These are phyloP conservation scores for Rutidosis leptorrhynchoides DNA, from an alignment of 129 eudicot genomes.

Conservation along the genomic window DNA sequence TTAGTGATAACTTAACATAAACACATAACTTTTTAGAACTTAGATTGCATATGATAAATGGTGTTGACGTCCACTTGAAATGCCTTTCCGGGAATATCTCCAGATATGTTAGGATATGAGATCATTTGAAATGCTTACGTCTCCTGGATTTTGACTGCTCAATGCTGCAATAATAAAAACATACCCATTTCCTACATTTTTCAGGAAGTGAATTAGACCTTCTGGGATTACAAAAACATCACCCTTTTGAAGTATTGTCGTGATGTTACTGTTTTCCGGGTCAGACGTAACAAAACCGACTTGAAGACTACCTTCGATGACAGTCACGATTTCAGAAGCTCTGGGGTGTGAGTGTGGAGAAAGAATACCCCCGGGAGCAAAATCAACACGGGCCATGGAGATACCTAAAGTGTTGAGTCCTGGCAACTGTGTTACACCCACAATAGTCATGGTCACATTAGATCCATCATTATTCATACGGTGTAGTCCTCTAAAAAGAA, in stretches of 20 bases:
- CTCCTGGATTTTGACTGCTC: background rate
- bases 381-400: background rate
- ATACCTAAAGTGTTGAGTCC: background rate
- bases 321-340: background rate
- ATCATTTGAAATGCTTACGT: background rate
- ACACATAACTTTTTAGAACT: too few species aligned
- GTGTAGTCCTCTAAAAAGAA: background rate
- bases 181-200: constrained; percentile 21
- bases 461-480: background rate
- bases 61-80: background rate
- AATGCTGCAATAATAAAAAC: background rate
- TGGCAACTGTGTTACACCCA: background rate
- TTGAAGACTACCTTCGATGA: background rate
- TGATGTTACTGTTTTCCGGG: background rate
- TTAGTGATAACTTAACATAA: too few species aligned
- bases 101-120: background rate
- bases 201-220: constrained; percentile 44
- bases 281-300: background rate
- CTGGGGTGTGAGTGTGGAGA: background rate
- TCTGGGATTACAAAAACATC: constrained; percentile 47
- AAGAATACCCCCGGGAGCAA: background rate
- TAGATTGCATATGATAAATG: background rate
- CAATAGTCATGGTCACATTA: background rate
- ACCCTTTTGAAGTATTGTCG: constrained; percentile 31
- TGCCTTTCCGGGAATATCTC: background rate